A percentile compares a stretch with the other conserved stretches of the same genome.
Conservation (phyloP, 2,329 filamentous ascomycete genomes). For the Orbilia ellipsospora region DNA sequence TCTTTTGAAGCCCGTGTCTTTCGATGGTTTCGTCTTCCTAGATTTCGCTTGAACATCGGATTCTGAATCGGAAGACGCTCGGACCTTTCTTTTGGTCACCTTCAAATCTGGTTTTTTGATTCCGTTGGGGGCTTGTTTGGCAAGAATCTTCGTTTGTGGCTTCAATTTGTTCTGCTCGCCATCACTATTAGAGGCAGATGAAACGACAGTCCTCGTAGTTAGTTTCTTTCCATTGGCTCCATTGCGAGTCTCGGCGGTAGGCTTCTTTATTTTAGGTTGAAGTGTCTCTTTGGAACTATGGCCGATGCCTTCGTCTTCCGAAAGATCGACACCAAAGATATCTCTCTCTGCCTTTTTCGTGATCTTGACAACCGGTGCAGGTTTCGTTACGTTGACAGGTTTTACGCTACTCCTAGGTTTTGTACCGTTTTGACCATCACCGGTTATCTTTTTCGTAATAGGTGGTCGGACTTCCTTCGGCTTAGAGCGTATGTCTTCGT, state of each 20-base stretch:
- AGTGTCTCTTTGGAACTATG: background rate
- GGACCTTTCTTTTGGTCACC: conserved; percentile 29
- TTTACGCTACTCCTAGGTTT: background rate
- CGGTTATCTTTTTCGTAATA: background rate
- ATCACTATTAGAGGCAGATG: conserved; percentile 7
- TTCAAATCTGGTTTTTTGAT: background rate
- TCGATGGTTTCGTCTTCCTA: conserved; percentile 30
- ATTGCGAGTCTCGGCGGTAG: conserved; percentile 6
- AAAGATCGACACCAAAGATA: conserved; percentile 19
- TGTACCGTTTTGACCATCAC: background rate
- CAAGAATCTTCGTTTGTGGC: background rate
- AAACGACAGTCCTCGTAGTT: background rate
- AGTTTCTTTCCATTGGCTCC: background rate
- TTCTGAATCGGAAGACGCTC: conserved; percentile 29
- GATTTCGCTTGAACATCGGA: conserved; percentile 11
- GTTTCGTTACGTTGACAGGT: background rate
- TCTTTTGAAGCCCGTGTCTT: conserved; percentile 21
- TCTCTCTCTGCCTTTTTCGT: conserved; percentile 2
- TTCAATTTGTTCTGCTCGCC: conserved; percentile 10
- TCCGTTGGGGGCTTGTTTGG: background rate
- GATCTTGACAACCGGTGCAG: background rate
- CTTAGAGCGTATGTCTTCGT: conserved; percentile 15
- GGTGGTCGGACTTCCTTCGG: conserved; percentile 14
- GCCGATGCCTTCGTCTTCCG: conserved; percentile 13
- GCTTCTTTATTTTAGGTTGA: conserved; percentile 8